Conservation (phyloP, 176 grass and related monocot genomes). For the Aegilops longissima region DNA sequence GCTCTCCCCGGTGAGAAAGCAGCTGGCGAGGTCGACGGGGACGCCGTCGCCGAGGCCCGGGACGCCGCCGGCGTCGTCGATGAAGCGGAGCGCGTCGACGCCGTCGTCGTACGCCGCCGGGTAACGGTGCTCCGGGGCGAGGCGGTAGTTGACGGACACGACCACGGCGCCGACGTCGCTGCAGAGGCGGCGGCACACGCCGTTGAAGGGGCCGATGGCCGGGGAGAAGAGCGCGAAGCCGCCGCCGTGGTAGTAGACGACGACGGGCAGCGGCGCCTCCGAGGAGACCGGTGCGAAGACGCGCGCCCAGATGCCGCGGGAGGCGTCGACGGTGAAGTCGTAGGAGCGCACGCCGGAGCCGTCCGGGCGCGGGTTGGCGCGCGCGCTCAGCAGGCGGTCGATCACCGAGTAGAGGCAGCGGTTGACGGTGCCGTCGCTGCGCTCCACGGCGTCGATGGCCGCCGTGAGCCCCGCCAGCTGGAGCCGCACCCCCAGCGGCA, state of each 20-base stretch:
- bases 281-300: constrained; percentile 38
- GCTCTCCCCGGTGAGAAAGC: constrained; percentile 69
- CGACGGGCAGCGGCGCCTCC: constrained; percentile 15
- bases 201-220: constrained; percentile 44
- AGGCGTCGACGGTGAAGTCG: constrained; percentile 55
- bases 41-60: constrained; percentile 5
- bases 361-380: constrained; percentile 25
- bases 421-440: constrained; percentile 57
- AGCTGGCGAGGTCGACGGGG: constrained; percentile 41
- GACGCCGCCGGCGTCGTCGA: background rate
- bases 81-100: constrained; percentile 12
- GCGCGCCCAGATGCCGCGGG: constrained; percentile 51
- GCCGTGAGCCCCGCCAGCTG: constrained; percentile 25
- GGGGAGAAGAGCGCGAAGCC: constrained; percentile 71
- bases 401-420: constrained; percentile 52
- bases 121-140: constrained; percentile 17
- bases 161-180: constrained; percentile 29
- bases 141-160: constrained; percentile 22
- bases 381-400: constrained; percentile 28
- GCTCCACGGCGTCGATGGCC: constrained; percentile 36
- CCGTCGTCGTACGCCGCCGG: constrained; percentile 10
- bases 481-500: constrained; percentile 37
- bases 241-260: constrained; percentile 81
- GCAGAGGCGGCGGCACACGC: constrained; percentile 53
- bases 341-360: constrained; percentile 45